Evolutionary conservation across 495 filamentous ascomycete genomes (phyloP).

Genomic region (Xylaria palmicola): DNA sequence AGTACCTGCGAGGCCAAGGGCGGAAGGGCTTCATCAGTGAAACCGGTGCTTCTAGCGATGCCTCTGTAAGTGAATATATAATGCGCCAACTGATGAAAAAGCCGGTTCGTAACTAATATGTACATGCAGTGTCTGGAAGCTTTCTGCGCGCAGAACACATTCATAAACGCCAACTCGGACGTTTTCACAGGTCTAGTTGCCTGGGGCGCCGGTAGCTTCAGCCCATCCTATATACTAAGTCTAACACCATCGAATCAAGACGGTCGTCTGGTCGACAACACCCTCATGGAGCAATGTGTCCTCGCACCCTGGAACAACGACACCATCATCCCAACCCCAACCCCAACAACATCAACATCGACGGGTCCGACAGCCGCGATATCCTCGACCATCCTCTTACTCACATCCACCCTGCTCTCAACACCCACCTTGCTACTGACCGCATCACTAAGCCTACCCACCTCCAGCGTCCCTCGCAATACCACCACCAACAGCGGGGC

Average conservation of each 20-base stretch:
- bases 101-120: neutral
- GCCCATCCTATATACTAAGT: slow-evolving; percentile 43
- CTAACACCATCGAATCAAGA: slow-evolving; percentile 45
- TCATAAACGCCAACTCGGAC: slow-evolving; percentile 50
- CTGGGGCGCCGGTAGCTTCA: slow-evolving; percentile 51
- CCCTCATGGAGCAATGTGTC: slow-evolving; percentile 41
- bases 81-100: neutral
- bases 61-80: slow-evolving; percentile 24
- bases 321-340: neutral
- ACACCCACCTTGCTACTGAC: neutral
- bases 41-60: slow-evolving; percentile 47
- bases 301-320: slow-evolving; percentile 31
- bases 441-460: neutral
- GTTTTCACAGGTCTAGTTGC: slow-evolving; percentile 51
- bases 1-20: slow-evolving; percentile 48
- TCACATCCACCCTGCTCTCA: neutral
- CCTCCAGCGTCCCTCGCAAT: neutral
- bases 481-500: neutral
- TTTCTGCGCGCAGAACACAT: slow-evolving; percentile 47
- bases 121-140: slow-evolving; percentile 34
- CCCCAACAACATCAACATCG: neutral
- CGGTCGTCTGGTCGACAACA: slow-evolving; percentile 36
- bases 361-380: neutral
- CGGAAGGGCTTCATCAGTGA: slow-evolving; percentile 54
- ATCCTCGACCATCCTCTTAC: slow-evolving; percentile 2